Evolutionary conservation across 2,329 filamentous ascomycete species (phyloP), one percentile per base, ranked within the genome.

Genomic region (Verticillium dahliae): DNA sequence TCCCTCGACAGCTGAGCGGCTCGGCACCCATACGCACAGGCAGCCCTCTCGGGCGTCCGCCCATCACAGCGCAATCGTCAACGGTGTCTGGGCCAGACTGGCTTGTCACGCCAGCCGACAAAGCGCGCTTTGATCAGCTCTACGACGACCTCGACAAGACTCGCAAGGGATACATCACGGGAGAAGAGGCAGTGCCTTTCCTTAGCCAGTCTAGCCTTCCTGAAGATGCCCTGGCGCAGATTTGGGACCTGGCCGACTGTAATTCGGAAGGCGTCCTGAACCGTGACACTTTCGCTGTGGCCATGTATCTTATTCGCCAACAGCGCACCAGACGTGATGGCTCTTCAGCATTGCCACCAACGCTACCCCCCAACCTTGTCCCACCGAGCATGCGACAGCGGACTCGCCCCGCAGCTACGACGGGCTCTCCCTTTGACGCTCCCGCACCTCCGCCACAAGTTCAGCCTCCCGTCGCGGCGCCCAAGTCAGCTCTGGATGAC

Each of bases 161-260:
- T 14, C 90, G 89, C 64, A 87, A 86, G 68, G 95, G 95, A 0
- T 90, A 86, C 68, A 94, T 99, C 66, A 96, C 89, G 37, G 95
- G 95, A 66, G 94, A 98, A 69, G 92, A 98, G 75, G 95, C 94
- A 2, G 95, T 98, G 9, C 84, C 87, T 9, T 99, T 98, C 77
- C 91, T 99, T 74, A 94, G 90, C 72, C 92, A 97, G 74, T 97
- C 94, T 1, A 90, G 91, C 62, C 82, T 99, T 14, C 86, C 91
- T 1, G 94, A 98, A 72, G 94, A 97, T 69, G 86, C 86, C 10
- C 80, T 99, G 60, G 95, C 95, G 35, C 91, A 96, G 69, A 96
- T 99, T 65, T 99, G 95, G 95, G 95, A 99, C 73, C 85, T 99
- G 35, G 90, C 95, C 14, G 95, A 99, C 75, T 92, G 97, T 75